These are phyloP conservation scores for Daphne laureola DNA, from an alignment of 441 rosid genomes.

Conservation along the genomic window DNA sequence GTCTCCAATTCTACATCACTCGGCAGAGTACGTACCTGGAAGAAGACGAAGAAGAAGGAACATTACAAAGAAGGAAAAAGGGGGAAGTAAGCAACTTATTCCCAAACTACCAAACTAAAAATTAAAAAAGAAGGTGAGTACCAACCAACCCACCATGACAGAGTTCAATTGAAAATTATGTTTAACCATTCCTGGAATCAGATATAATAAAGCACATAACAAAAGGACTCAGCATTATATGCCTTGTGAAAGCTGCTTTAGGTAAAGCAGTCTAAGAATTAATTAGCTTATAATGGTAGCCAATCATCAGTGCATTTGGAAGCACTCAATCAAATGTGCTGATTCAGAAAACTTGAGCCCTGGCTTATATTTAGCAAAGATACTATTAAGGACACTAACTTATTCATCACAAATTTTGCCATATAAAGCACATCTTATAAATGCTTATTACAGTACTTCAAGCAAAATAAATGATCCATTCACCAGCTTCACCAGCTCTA, in stretches of 20 bases:
- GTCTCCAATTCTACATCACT: slow-evolving; percentile 47
- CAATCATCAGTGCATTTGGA: neutral
- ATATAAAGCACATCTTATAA: neutral
- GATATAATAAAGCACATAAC: neutral
- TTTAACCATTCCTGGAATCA: neutral
- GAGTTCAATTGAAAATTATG: neutral
- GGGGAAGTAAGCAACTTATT: neutral
- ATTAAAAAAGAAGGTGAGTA: neutral
- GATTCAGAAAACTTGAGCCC: neutral
- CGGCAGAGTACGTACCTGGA: slow-evolving; percentile 35
- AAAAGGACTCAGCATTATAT: neutral
- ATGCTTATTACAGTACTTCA: neutral
- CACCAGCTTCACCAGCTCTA: slow-evolving; percentile 1
- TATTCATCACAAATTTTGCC: neutral
- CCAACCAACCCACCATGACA: neutral
- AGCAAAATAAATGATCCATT: neutral
- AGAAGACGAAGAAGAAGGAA: slow-evolving; percentile 13
- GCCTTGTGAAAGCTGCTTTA: neutral
- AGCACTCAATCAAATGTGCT: neutral
- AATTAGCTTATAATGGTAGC: no score
- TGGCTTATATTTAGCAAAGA: slow-evolving; percentile 9
- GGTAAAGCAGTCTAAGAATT: neutral
- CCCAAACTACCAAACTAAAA: neutral
- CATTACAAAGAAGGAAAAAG: neutral
- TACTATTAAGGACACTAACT: neutral